Base-by-base conservation (phyloP, 768 basidiomycete genomes). In the Tulasnella sp. region DNA sequence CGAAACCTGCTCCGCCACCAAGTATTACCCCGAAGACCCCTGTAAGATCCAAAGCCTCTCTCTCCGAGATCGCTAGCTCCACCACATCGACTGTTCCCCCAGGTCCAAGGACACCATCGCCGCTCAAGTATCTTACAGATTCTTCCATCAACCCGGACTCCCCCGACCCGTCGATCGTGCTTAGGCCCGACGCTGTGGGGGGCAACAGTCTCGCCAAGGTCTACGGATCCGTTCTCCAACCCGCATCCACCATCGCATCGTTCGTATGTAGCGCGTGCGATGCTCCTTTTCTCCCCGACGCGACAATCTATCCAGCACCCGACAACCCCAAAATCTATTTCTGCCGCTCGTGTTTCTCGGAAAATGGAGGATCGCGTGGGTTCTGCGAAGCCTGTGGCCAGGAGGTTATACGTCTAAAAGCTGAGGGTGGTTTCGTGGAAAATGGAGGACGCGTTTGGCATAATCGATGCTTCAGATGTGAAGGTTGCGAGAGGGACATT, bases 201-300 rank as follows among this genome's bases (percentile, higher is more conserved):
- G 57, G 57, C 29, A 29, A 29, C 1, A 79, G 85, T 19, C 74
- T 80, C 19, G 80, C 87, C 44, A 92, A 88, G 70, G 88, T 84
- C 3, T 91, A 89, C 63, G 89, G 89, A 25, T 89, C 89, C 0
- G 78, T 92, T 22, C 73, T 92, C 17, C 88, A 90, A 66, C 80
- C 86, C 22, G 82, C 82, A 63, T 85, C 85, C 66, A 78, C 83
- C 4, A 75, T 90, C n/a, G 68, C 77, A 8, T 77, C 81, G 25
- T 83, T 84, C 65, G 78, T 80, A 2, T 92, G 89, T 67, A 78
- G 77, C 31, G 68, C 80, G 11, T 92, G 89, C 67, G 71, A 74
- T 15, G 69, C 75, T 0, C 72, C 75, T 9, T 92, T 91, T 66
- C 78, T 81, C 34, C 87, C 88, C 2, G 88, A 92, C 68, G 80